phyloP scores from a whole-genome alignment of 805 yeast genomes.

The Cyberlindnera japonica region DNA sequence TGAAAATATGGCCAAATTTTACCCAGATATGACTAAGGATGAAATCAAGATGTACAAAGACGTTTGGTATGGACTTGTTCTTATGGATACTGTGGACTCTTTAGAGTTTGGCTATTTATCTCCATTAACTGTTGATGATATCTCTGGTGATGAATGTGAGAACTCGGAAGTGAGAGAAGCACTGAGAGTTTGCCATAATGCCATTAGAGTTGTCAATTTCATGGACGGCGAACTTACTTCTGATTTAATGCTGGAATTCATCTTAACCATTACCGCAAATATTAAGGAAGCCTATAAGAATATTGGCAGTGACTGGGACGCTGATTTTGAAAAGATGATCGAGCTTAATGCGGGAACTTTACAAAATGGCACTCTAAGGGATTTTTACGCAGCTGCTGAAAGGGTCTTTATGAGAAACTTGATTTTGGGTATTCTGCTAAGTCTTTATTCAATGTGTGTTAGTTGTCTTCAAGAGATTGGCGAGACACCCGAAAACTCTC shows the following conservation, averaged over 20 bases:
- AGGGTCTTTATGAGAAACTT: neutral
- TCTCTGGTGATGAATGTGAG: neutral
- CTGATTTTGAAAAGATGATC: neutral
- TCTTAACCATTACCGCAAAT: neutral
- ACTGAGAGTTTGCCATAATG: constrained; percentile 1
- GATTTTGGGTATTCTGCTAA: constrained; percentile 3
- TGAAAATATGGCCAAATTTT: constrained; percentile 1
- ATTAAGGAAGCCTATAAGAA: neutral
- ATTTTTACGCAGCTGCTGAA: neutral
- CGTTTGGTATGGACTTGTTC: constrained; percentile 4
- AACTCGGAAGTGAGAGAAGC: neutral
- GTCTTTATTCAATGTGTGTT: constrained; percentile 1
- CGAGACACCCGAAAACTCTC: constrained; percentile 3
- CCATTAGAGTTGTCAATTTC: neutral
- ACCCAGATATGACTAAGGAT: constrained; percentile 2
- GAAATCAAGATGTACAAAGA: constrained; percentile 5
- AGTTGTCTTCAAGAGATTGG: neutral
- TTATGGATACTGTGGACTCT: constrained; percentile 2
- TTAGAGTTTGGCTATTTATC: constrained; percentile 4
- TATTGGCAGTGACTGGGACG: neutral
- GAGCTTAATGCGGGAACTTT: neutral
- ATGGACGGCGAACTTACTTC: constrained; percentile 6
- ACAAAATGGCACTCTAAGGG: neutral
- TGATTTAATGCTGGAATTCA: constrained; percentile 1
- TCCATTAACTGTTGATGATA: neutral